These are phyloP conservation scores for Colletotrichum cereale DNA, from an alignment of 2,329 filamentous ascomycete species.

Conservation along the genomic window DNA sequence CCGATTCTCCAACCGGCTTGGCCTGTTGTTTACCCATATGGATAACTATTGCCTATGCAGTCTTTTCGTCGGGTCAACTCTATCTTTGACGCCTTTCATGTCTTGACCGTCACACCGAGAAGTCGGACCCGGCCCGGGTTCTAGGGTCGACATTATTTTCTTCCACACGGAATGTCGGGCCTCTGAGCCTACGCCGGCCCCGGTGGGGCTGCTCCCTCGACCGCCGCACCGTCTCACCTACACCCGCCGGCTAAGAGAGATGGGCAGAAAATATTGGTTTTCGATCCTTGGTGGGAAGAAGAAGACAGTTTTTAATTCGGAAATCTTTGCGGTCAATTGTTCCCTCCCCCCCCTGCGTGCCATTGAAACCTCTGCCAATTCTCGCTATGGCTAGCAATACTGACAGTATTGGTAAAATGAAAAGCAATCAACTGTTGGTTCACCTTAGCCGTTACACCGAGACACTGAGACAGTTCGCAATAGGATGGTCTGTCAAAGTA, in stretches of 20 bases:
- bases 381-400: not conserved
- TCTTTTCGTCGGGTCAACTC: not conserved
- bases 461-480: not conserved
- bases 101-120: not conserved
- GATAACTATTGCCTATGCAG: no score
- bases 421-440: not conserved
- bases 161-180: not conserved
- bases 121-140: slow-evolving; percentile 4
- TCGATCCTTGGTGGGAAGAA: no score
- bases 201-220: not conserved
- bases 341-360: not conserved
- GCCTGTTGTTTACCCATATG: not conserved
- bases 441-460: not conserved
- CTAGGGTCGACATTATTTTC: not conserved
- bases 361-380: not conserved
- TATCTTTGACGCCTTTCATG: not conserved
- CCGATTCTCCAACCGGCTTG: slow-evolving; percentile 19
- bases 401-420: not conserved
- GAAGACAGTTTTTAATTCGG: not conserved
- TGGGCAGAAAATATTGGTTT: not conserved
- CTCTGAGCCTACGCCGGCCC: not conserved
- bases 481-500: not conserved
- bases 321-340: not conserved
- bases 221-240: not conserved
- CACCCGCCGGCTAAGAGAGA: no score